Base-by-base conservation (phyloP, 1,284 basidiomycete genomes). In the Gymnopus androsaceus region DNA sequence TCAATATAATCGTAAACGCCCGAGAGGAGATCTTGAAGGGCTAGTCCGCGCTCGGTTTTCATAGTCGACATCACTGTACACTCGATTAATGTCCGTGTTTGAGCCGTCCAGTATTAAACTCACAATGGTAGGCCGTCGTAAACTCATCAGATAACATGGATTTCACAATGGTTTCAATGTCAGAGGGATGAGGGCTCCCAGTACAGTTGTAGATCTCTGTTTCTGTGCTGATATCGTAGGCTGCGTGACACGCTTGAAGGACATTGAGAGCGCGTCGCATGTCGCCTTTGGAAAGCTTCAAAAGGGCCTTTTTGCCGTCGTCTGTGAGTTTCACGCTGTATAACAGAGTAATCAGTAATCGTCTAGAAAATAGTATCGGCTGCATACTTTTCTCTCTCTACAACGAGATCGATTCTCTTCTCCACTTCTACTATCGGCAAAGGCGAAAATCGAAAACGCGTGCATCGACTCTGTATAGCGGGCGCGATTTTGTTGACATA, bases 401-500 rank as follows among this genome's bases (percentile, higher is more conserved):
- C 85, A 9, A 99, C 94, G 19, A 76, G 79, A 51, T 87, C 75
- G 41, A 99, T 70, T 53, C 94, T 79, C 69, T 86, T 89, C 74
- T 95, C 88, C 3, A 99, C 91, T 70, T 99, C 93, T 6, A 71
- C 66, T 19, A 90, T 87, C 1, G 95, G 94, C 30, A 99, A 74
- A 1, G 97, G 97, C n/a, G 93, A 95, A 76, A 99, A 99, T 47
- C 95, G 82, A 77, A 99, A 99, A 34, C 96, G 83, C 2, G 97
- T 99, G 75, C 97, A 99, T 49, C 97, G 90, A 69, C 94, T 97
- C 75, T 99, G 97, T 59, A 99, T 97, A 21, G 97, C 97, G 3
- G 97, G 97, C 5, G 92, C 90, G 69, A 99, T 99, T 74, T 98
- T 98, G 84, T 99, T 99, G 71, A 99, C 97, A 66, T 99, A 99